Base-by-base conservation (phyloP, 2,329 filamentous ascomycete genomes). In the Calonectria pteridis region DNA sequence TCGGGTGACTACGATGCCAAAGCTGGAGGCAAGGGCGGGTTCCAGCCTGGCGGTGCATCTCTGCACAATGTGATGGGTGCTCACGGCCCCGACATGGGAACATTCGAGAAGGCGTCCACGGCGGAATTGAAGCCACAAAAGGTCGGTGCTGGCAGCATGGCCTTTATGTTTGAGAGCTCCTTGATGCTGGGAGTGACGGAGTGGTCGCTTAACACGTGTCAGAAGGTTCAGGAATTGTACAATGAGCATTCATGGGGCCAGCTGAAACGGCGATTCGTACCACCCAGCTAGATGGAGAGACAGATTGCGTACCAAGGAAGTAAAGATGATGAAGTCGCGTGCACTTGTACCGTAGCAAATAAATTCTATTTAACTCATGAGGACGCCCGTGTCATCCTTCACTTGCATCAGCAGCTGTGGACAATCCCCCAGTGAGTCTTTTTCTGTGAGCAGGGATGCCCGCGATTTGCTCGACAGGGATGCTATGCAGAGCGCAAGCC, bases 191-290 rank as follows among this genome's bases (percentile, higher is more conserved):
- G 92, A 0, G 92, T 94, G 35, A 94, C 93, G 1, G 90, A 93
- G 71, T 94, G 93, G 92, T 93, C 92, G 2, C 83, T 90, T 71
- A 83, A 84, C 75, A 88, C 90, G 75, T 96, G 88, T 69, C 83
- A 85, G 76, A 90, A 90, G 82, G 87, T 90, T 20, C 89, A 91
- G 85, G 88, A 91, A 76, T 90, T 90, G 73, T 97, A 97, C 81
- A 95, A 92, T 81, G 91, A 92, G 70, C 94, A 97, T 86, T 96
- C 94, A 82, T 98, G 95, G 95, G 91, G 88, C 26, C 89, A 89
- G 0, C 85, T 94, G 66, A 90, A 91, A 83, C 88, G 67, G n/a
- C 55, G 43, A 4, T 69, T 69, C 26, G 58, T 58, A 26, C 67
- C 67, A 20, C 67, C 67, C 11, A 63, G 26, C 7, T 62, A 37